A percentile compares a stretch with the other conserved stretches of the same genome.
Evolutionary conservation across 2,329 filamentous ascomycete species (phyloP).

Genomic region (Calonectria fujianensis): DNA sequence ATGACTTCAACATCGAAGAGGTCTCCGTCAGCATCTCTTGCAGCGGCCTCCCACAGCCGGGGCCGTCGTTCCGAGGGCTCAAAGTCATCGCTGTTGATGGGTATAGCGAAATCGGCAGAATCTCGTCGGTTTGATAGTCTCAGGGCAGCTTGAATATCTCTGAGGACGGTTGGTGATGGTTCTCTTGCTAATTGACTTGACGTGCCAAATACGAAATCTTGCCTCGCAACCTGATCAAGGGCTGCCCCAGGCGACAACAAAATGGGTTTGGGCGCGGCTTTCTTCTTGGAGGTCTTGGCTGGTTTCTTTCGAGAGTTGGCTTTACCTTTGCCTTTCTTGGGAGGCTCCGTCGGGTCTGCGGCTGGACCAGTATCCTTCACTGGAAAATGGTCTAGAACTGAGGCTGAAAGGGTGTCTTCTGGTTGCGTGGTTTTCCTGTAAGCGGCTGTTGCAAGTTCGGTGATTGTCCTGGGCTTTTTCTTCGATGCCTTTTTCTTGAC

Average conservation of each 20-base stretch:
- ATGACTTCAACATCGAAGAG: constrained; percentile 78
- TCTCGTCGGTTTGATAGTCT: constrained; percentile 72
- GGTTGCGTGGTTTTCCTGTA: constrained; percentile 68
- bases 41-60: constrained; percentile 82
- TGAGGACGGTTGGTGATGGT: constrained; percentile 80
- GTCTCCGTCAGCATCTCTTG: constrained; percentile 79
- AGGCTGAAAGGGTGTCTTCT: constrained; percentile 59
- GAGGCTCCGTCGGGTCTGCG: constrained; percentile 25
- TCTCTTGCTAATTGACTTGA: constrained; percentile 87
- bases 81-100: constrained; percentile 62
- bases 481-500: constrained; percentile 73
- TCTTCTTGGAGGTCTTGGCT: constrained; percentile 63
- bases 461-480: constrained; percentile 86
- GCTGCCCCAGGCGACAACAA: constrained; percentile 83
- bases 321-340: constrained; percentile 58
- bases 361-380: constrained; percentile 17
- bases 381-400: constrained; percentile 67
- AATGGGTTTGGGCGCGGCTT: constrained; percentile 65
- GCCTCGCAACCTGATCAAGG: constrained; percentile 77
- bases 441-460: constrained; percentile 83
- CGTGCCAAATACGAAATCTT: constrained; percentile 90
- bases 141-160: constrained; percentile 78
- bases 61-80: constrained; percentile 57
- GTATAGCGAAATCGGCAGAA: constrained; percentile 63
- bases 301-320: constrained; percentile 58